Evolutionary conservation across 805 yeast species (phyloP).

Genomic region (Saccharomycopsis sp.): DNA sequence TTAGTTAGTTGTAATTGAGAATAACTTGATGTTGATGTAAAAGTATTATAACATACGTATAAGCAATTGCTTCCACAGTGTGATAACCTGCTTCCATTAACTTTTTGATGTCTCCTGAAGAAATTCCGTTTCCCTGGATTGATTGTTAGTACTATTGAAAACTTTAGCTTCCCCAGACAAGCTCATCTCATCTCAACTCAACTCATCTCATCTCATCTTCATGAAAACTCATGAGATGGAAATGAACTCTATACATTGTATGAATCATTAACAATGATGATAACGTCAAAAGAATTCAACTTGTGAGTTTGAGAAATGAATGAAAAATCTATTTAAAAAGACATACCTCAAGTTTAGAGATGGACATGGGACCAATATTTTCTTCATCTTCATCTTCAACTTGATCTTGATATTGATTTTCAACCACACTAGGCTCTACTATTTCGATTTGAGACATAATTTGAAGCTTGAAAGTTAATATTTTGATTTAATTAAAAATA

Average conservation of each 20-base stretch:
- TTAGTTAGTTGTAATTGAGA: not conserved
- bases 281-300: not conserved
- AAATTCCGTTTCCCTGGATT: too few relatives aligned
- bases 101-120: constrained; percentile 64
- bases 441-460: constrained; percentile 4
- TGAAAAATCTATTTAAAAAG: constrained; percentile 16
- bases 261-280: constrained; percentile 19
- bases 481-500: too few relatives aligned
- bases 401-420: not conserved
- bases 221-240: too few relatives aligned
- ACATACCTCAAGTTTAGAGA: constrained; percentile 34
- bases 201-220: constrained; percentile 93
- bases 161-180: too few relatives aligned
- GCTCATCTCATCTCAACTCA: too few relatives aligned
- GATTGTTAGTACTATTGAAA: too few relatives aligned
- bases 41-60: constrained; percentile 36
- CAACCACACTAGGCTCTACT: constrained; percentile 4
- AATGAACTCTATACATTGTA: too few relatives aligned
- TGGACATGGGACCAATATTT: constrained; percentile 45
- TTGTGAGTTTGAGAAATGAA: not conserved
- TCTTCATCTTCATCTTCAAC: constrained; percentile 39
- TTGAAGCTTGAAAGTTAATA: too few relatives aligned
- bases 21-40: not conserved
- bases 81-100: constrained; percentile 74
- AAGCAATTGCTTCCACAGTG: constrained; percentile 89